These are phyloP conservation scores for Inonotus hispidus DNA, from an alignment of 1,284 basidiomycete genomes.

Conservation along the genomic window DNA sequence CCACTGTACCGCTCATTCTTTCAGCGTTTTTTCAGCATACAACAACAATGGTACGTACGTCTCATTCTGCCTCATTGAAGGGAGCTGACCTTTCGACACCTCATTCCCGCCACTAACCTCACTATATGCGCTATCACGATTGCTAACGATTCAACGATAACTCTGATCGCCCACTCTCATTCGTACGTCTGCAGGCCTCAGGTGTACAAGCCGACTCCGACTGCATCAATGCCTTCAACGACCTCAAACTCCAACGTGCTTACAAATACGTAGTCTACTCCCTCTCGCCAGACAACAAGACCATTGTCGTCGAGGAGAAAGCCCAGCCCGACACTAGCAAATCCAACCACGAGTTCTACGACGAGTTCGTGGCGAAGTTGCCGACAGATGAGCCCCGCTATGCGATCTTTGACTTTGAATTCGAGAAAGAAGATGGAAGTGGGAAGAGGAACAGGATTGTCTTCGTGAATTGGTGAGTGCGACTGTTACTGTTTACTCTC, in stretches of 20 bases:
- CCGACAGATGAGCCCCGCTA: conserved; percentile 79
- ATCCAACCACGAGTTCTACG: conserved; percentile 13
- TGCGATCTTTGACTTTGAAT: conserved; percentile 93
- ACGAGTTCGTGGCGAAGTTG: conserved; percentile 67
- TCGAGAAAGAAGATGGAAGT: conserved; percentile 67
- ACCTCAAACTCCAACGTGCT: conserved; percentile 82
- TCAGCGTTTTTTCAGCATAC: neutral
- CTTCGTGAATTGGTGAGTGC: conserved; percentile 37
- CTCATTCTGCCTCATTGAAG: neutral
- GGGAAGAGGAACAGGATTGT: conserved; percentile 89
- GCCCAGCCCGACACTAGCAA: conserved; percentile 9
- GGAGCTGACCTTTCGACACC: neutral
- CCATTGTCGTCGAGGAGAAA: conserved; percentile 71
- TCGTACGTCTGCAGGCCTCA: conserved; percentile 51
- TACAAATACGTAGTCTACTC: conserved; percentile 85
- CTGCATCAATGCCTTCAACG: conserved; percentile 64
- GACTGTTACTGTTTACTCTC: neutral
- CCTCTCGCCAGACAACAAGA: conserved; percentile 54
- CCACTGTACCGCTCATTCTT: neutral
- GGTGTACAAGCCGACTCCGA: conserved; percentile 61
- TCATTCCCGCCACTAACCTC: neutral
- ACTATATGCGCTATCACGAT: conserved; percentile 18
- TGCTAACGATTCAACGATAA: conserved; percentile 3
- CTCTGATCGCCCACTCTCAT: conserved; percentile 22
- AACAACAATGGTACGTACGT: conserved; percentile 2